Conservation (phyloP, 2,329 filamentous ascomycete genomes). For the Diplocarpon mali region DNA sequence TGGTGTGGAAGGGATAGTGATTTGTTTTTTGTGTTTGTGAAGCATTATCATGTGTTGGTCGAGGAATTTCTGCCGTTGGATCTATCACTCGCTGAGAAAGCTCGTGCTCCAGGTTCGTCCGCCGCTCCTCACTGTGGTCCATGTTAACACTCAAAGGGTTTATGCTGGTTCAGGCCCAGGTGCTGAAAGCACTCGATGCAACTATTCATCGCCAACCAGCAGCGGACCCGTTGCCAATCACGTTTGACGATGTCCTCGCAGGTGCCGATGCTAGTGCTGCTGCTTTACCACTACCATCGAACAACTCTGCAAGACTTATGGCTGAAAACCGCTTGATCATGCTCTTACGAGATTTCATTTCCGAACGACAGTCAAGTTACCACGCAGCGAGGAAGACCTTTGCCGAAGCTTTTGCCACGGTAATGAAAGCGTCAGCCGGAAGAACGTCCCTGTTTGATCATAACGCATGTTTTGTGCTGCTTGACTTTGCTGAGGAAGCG, state of each 20-base stretch:
- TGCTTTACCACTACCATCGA: slow-evolving; percentile 42
- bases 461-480: slow-evolving; percentile 61
- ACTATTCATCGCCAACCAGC: slow-evolving; percentile 52
- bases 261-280: slow-evolving; percentile 48
- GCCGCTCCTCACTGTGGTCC: not conserved
- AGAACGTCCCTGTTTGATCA: slow-evolving; percentile 58
- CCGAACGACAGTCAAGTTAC: slow-evolving; percentile 44
- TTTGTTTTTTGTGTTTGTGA: slow-evolving; percentile 62
- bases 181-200: slow-evolving; percentile 53
- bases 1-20: slow-evolving; percentile 67
- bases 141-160: slow-evolving; percentile 34
- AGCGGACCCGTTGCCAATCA: slow-evolving; percentile 40
- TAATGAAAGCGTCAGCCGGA: slow-evolving; percentile 50
- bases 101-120: slow-evolving; percentile 41
- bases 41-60: slow-evolving; percentile 57
- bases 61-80: slow-evolving; percentile 44
- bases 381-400: slow-evolving; percentile 46
- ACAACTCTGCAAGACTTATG: slow-evolving; percentile 53
- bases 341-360: slow-evolving; percentile 57
- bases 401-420: slow-evolving; percentile 48
- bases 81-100: slow-evolving; percentile 41
- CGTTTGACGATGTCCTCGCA: slow-evolving; percentile 54
- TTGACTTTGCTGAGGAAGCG: slow-evolving; percentile 62
- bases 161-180: slow-evolving; percentile 56
- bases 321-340: slow-evolving; percentile 62